Evolutionary conservation across 2,329 filamentous ascomycete species (phyloP), one percentile per base, ranked within the genome.

Genomic region (Xylaria sp.): DNA sequence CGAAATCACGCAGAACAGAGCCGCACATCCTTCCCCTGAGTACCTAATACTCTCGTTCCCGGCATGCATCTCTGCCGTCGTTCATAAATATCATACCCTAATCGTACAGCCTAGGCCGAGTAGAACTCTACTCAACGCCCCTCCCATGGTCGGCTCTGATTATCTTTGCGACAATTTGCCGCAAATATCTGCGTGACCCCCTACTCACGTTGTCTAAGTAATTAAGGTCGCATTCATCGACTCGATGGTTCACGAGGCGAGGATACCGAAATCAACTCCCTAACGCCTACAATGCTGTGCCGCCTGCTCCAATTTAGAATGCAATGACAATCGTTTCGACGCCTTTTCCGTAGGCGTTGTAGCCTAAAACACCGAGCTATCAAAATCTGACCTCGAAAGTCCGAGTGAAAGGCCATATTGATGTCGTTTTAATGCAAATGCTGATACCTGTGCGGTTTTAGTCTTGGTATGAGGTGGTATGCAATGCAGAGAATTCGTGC

Each of bases 211-310:
- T 18, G 53, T 61, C 54, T 61, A 61, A 57, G 51, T 57, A 60
- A 58, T 52, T 46, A 48, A 30, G 35, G 39, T 49, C 23, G 44
- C 39, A 18, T 54, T 50, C 34, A 37, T 51, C 11, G n/a, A 51
- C 49, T 51, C 11, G 49, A n/a, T 30, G 11, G 42, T 18, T 11
- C 16, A n/a, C 11, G 49, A 51, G 49, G 11, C 39, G 19, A 58
- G 37, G 49, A 54, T 52, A 10, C 39, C 39, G 49, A 57, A 62
- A 57, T 44, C 37, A 42, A 56, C 48, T 37, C 13, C 34, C 52
- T 11, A 62, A 59, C 54, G 47, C 57, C 60, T 19, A 39, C 3
- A 18, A 62, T 62, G 57, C 57, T 34, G 30, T 54, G 52, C 42
- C 54, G 39, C 51, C 54, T 42, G 47, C 55, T 57, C 56, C 59